Evolutionary conservation across 164 flowering plant genomes (phyloP).

Genomic region (Nelumbo lutea): DNA sequence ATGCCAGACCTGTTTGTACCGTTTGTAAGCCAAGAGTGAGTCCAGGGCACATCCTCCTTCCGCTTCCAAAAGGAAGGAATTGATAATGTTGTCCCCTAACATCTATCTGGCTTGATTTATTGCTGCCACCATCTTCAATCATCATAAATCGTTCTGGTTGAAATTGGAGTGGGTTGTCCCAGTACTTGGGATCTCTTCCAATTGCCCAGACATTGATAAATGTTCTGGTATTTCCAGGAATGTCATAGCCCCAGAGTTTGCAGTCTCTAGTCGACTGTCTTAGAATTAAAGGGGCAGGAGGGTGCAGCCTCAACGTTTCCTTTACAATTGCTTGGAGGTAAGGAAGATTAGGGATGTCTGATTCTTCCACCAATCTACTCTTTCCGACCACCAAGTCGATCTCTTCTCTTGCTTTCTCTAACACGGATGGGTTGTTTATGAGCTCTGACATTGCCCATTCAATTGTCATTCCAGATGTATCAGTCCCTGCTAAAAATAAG

Average conservation of each 20-base stretch:
- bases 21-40: slow-evolving; percentile 28
- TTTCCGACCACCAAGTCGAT: not conserved
- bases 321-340: too few species aligned
- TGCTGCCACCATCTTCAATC: not conserved
- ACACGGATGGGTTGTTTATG: not conserved
- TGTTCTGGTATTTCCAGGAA: not conserved
- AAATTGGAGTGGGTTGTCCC: slow-evolving; percentile 1
- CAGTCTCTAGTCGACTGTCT: not conserved
- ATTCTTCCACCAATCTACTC: not conserved
- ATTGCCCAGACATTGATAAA: not conserved
- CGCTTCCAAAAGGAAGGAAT: slow-evolving; percentile 49
- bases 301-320: not conserved
- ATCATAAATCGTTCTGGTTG: not conserved
- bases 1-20: slow-evolving; percentile 28
- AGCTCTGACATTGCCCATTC: slow-evolving; percentile 7
- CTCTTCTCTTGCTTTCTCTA: slow-evolving; percentile 4
- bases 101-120: slow-evolving; percentile 2
- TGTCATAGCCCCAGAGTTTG: not conserved
- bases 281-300: not conserved
- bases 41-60: slow-evolving; percentile 56
- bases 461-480: not conserved
- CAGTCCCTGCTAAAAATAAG: not conserved
- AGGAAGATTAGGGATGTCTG: not conserved
- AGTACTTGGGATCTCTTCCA: not conserved
- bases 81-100: slow-evolving; percentile 42